Base-by-base conservation (phyloP, 208 protist genomes). In the Leishmania mexicana region DNA sequence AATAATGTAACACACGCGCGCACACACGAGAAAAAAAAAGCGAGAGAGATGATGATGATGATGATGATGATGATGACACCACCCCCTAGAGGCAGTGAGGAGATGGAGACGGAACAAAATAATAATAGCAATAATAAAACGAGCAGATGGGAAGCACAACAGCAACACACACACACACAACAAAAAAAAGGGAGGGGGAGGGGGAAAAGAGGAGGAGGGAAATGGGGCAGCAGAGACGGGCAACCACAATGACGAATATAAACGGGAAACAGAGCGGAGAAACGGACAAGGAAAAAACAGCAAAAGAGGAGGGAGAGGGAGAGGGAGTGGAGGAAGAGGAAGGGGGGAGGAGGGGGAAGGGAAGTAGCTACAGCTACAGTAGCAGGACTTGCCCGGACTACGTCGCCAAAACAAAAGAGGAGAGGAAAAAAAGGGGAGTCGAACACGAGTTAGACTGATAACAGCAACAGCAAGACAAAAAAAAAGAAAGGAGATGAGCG, bases 371-470 rank as follows among this genome's bases (percentile, higher is more conserved):
- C 51, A 54, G 45, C 45, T 47, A 47, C 45, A 47, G 45, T 11
- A 19, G 51, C 51, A 54, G 51, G 13, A 54, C 51, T 54, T 21
- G 51, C 1, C 51, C 51, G 15, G 51, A 54, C 51, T 54, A 54
- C 15, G 0, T 54, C 0, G 17, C 51, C 28, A 75, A 7, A 62
- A 24, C n/a, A 62, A 62, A 31, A 62, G n/a, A 64, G 64, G 38
- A 19, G 73, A 77, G 47, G 78, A 78, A 81, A 86, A 78, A 81
- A 86, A 24, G 3, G 68, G 28, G 17, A 24, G 68, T 15, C 42
- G 15, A 70, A 7, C 35, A 45, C 10, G 5, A 5, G 6, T 15
- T 24, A 24, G 35, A 67, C 60, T 64, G 28, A 81, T 65, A 53
- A 38, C 21, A 64, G 38, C 42, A 72, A 35, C 31, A 35, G 0